Percentiles rank a stretch among this genome's conserved stretches.
Evolutionary conservation across 495 filamentous ascomycete species (phyloP).

Genomic region (Coniosporium apollinis): DNA sequence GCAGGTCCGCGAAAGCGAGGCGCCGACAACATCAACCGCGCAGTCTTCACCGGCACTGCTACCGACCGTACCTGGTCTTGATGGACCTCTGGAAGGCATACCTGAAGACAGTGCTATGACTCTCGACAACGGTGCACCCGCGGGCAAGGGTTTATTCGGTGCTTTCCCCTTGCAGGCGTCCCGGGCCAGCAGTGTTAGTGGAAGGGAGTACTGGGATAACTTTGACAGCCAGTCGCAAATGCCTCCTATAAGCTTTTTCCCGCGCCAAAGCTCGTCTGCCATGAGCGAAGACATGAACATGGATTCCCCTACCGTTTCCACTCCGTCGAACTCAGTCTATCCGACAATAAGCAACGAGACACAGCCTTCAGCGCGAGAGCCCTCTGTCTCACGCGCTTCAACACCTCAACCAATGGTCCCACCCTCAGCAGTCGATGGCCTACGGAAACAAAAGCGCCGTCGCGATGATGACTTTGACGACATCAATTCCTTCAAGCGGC

Average conservation of each 20-base stretch:
- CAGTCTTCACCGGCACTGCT: conserved; percentile 24
- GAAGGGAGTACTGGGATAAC: conserved; percentile 64
- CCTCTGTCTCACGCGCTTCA: conserved; percentile 30
- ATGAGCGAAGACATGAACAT: conserved; percentile 64
- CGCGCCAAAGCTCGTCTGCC: conserved; percentile 41
- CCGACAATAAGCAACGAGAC: conserved; percentile 7
- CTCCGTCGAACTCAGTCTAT: conserved; percentile 18
- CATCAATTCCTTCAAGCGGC: conserved; percentile 72
- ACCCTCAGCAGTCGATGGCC: conserved; percentile 45
- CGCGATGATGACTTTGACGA: conserved; percentile 86
- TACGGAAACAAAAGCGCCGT: conserved; percentile 48
- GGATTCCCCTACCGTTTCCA: conserved; percentile 44
- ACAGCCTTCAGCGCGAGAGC: conserved; percentile 14
- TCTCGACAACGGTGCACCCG: conserved; percentile 31
- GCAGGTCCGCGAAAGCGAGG: conserved; percentile 68
- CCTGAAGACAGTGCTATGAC: conserved; percentile 45
- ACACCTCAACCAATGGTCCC: conserved; percentile 29
- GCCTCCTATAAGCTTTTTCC: conserved; percentile 45
- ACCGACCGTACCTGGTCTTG: conserved; percentile 20
- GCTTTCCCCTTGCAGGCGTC: conserved; percentile 54
- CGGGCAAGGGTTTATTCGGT: conserved; percentile 9
- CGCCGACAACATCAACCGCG: conserved; percentile 33
- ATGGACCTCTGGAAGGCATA: conserved; percentile 33
- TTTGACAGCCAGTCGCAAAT: conserved; percentile 47
- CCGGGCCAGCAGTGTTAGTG: conserved; percentile 51